Evolutionary conservation across 1,139 yeast genomes (phyloP), one percentile per base, ranked within the genome.

Genomic region (Maudiozyma humilis): DNA sequence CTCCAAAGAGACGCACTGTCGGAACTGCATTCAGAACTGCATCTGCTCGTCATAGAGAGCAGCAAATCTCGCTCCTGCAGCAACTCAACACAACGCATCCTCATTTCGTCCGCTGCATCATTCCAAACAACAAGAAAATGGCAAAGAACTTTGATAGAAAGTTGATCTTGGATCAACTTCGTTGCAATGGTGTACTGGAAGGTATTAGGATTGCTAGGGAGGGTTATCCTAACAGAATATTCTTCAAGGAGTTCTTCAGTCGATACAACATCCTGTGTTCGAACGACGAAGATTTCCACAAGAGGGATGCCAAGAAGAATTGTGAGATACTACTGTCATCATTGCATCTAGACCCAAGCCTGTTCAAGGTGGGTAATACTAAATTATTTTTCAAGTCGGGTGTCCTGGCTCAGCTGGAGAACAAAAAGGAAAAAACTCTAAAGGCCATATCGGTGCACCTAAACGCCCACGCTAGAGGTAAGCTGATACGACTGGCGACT

Each of bases 121-220:
- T 93, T 40, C 99, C 99, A 7, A 93, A 93, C 57, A 78, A 78
- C 51, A 70, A 75, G 32, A 89, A 91, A 60, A 72, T 71, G 47
- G 79, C 96, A 0, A 76, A 75, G 39, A 69, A 72, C 41, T 83
- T 91, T 57, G 89, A 88, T 55, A 86, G 83, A 56, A 68, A 66
- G 27, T 68, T 93, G 34, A 95, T 93, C 3, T 69, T 91, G 42
- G 91, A 85, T 48, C 99, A 93, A 65, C 71, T 93, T 48, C 73
- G 96, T 50, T 93, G 97, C 62, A 93, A 93, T 61, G 99, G 99
- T 73, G 99, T 93, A 13, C 68, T 93, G 41, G 99, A 93, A 69
- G 99, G 99, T 51, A 93, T 93, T 36, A 75, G 98, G 64, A 91
- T 93, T 50, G 95, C 97, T 0, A 74, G 99, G 52, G 89, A 96